These are phyloP conservation scores for Pilaira anomala DNA, from an alignment of 192 early-diverging fungal species.

Conservation along the genomic window DNA sequence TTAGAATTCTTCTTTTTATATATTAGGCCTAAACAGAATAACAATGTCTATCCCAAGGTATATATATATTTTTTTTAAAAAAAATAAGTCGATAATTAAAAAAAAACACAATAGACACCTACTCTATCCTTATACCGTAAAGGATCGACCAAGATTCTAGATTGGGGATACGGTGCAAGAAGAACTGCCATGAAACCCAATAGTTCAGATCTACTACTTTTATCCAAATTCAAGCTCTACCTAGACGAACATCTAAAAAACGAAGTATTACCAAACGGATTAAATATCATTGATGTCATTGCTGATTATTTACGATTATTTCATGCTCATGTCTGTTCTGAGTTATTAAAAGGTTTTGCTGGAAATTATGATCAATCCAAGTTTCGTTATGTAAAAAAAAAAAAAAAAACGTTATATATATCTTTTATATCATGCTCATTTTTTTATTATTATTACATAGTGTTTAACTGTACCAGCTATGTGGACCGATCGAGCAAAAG, in stretches of 20 bases:
- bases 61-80: background rate
- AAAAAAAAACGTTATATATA: too few species aligned
- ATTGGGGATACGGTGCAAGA: slow-evolving; percentile 50
- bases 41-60: slow-evolving; percentile 40
- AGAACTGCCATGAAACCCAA: slow-evolving; percentile 44
- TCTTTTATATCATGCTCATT: background rate
- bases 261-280: slow-evolving; percentile 41
- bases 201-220: slow-evolving; percentile 37
- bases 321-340: slow-evolving; percentile 43
- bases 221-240: slow-evolving; percentile 54
- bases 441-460: slow-evolving; percentile 10
- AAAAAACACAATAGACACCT: slow-evolving; percentile 28
- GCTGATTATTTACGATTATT: slow-evolving; percentile 54
- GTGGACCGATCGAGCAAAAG: slow-evolving; percentile 49
- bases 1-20: slow-evolving; percentile 19
- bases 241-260: slow-evolving; percentile 46
- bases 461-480: slow-evolving; percentile 51
- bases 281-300: slow-evolving; percentile 52
- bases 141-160: slow-evolving; percentile 38
- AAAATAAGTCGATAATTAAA: background rate
- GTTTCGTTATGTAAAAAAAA: slow-evolving; percentile 44
- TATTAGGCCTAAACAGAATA: slow-evolving; percentile 39
- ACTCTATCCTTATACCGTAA: slow-evolving; percentile 44
- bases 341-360: slow-evolving; percentile 49
- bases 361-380: slow-evolving; percentile 47